Conservation (phyloP, 2,329 filamentous ascomycete genomes). For the Colletotrichum lini region DNA sequence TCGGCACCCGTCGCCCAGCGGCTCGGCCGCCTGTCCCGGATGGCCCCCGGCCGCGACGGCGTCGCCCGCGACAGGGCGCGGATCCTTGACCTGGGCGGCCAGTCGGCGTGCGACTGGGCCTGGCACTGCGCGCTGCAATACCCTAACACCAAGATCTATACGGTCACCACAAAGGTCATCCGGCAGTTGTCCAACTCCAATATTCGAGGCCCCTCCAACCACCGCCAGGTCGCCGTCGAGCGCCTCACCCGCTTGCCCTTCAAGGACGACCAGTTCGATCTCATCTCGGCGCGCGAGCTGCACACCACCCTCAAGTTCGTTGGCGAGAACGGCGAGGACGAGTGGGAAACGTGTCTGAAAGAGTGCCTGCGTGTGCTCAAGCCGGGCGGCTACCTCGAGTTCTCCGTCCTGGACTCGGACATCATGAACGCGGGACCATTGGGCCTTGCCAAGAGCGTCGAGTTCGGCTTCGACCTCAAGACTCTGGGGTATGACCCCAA, state of each 20-base stretch:
- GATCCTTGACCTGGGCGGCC: slow-evolving; percentile 89
- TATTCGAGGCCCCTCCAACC: slow-evolving; percentile 88
- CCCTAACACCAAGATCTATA: slow-evolving; percentile 88
- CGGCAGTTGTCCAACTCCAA: slow-evolving; percentile 80
- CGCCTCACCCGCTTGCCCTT: slow-evolving; percentile 88
- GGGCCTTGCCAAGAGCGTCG: slow-evolving; percentile 86
- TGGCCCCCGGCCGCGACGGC: slow-evolving; percentile 60
- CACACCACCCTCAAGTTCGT: slow-evolving; percentile 86
- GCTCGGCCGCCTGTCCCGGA: slow-evolving; percentile 68
- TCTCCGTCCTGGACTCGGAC: slow-evolving; percentile 89
- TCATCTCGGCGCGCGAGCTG: slow-evolving; percentile 90
- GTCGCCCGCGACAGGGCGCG: slow-evolving; percentile 68
- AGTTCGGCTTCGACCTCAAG: slow-evolving; percentile 92
- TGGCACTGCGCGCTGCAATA: slow-evolving; percentile 93
- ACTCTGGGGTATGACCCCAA: slow-evolving; percentile 90
- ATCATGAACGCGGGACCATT: slow-evolving; percentile 87
- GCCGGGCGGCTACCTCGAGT: slow-evolving; percentile 93
- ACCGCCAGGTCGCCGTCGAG: slow-evolving; percentile 84
- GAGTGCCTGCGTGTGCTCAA: slow-evolving; percentile 95
- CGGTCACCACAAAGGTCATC: slow-evolving; percentile 82
- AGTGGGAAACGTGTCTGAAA: slow-evolving; percentile 87
- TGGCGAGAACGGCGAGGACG: slow-evolving; percentile 78
- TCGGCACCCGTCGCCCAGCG: slow-evolving; percentile 75
- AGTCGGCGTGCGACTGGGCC: slow-evolving; percentile 91
- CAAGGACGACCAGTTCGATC: slow-evolving; percentile 87